A percentile compares a stretch with the other conserved stretches of the same genome.
Conservation (phyloP, 305 asterid genomes). For the Salvia sclarea region DNA sequence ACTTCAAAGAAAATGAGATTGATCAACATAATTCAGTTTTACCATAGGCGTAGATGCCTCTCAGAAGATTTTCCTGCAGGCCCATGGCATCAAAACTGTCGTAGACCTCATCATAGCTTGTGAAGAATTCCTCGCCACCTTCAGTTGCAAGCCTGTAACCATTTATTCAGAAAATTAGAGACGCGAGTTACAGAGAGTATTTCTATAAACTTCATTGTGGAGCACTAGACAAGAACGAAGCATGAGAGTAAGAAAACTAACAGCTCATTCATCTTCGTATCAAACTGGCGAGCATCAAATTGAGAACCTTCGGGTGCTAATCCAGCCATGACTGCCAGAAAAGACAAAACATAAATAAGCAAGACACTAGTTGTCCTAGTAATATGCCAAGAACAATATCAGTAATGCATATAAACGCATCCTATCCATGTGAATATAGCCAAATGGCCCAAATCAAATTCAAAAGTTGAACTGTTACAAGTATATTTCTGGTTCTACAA, state of each 20-base stretch:
- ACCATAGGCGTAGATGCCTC: slow-evolving; percentile 98
- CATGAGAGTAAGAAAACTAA: slow-evolving; percentile 35
- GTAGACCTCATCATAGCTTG: slow-evolving; percentile 83
- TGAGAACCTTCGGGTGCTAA: slow-evolving; percentile 77
- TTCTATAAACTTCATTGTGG: not conserved
- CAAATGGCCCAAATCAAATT: no score
- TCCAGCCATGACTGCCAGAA: slow-evolving; percentile 74
- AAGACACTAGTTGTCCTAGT: not conserved
- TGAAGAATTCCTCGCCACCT: slow-evolving; percentile 70
- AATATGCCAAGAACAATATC: not conserved
- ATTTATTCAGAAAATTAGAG: not conserved
- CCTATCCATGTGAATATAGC: not conserved
- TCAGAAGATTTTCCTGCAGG: slow-evolving; percentile 88
- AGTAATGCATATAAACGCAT: not conserved
- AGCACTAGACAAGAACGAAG: not conserved
- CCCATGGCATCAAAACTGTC: slow-evolving; percentile 95
- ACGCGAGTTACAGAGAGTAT: not conserved
- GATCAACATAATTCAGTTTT: slow-evolving; percentile 14
- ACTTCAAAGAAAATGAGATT: not conserved
- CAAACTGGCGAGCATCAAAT: slow-evolving; percentile 68
- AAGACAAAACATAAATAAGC: not conserved
- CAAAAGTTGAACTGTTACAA: not conserved
- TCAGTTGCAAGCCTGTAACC: slow-evolving; percentile 60
- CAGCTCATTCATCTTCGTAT: slow-evolving; percentile 79
- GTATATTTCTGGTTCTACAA: not conserved